These are phyloP conservation scores for Populus simonii DNA, from an alignment of 345 rosid species.

Conservation along the genomic window DNA sequence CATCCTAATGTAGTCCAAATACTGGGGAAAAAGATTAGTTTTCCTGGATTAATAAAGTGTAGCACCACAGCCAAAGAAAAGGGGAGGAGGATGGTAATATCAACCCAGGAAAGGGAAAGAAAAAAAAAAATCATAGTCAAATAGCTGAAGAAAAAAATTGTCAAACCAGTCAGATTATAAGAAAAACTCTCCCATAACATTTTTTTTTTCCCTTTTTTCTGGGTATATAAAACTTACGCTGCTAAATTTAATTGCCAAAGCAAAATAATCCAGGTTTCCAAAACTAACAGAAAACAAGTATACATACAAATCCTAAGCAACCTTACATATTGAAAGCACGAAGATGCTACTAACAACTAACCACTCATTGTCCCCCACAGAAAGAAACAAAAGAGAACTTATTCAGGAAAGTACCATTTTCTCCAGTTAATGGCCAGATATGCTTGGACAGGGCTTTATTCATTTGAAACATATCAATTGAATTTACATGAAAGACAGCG, in stretches of 20 bases:
- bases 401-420: conserved; percentile 38
- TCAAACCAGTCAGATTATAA: background rate
- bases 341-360: background rate
- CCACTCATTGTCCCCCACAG: background rate
- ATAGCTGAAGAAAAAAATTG: background rate
- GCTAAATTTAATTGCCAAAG: background rate
- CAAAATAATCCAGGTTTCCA: background rate
- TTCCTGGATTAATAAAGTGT: conserved; percentile 19
- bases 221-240: background rate
- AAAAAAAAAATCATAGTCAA: conserved; percentile 1
- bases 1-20: conserved; percentile 32
- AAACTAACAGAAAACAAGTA: background rate
- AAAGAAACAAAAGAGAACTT: background rate
- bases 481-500: conserved; percentile 41
- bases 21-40: conserved; percentile 26
- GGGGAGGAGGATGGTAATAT: background rate
- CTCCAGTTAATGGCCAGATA: conserved; percentile 46
- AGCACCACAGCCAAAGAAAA: conserved; percentile 3
- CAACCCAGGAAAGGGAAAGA: background rate
- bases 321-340: background rate
- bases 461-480: conserved; percentile 64
- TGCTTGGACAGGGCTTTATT: conserved; percentile 54
- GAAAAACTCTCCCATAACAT: background rate
- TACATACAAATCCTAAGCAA: background rate
- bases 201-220: background rate